phyloP scores from a whole-genome alignment of 2,329 filamentous ascomycete species.

The Xylaria sp. region DNA sequence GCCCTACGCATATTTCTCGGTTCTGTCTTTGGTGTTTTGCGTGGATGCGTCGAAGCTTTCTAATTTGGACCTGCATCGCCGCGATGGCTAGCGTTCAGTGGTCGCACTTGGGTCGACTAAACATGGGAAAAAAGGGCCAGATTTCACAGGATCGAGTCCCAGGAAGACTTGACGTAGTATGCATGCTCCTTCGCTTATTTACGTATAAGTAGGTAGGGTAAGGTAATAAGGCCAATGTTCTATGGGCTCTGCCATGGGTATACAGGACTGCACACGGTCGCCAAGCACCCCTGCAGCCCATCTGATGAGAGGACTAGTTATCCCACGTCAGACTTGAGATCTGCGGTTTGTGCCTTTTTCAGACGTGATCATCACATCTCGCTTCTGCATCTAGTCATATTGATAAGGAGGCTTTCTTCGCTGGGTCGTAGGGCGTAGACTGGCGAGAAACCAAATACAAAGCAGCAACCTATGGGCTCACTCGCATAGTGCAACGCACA shows the following conservation, averaged over 20 bases:
- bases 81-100: not conserved
- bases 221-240: not conserved
- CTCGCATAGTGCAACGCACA: conserved; percentile 15
- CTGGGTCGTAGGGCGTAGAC: conserved; percentile 9
- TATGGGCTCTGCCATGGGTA: conserved; percentile 8
- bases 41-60: conserved; percentile 18
- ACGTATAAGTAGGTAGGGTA: conserved; percentile 12
- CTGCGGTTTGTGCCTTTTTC: conserved; percentile 31
- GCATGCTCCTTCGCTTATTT: conserved; percentile 24
- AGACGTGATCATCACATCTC: conserved; percentile 30
- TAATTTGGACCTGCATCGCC: conserved; percentile 28
- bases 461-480: not conserved
- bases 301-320: conserved; percentile 30
- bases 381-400: conserved; percentile 12
- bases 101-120: not conserved
- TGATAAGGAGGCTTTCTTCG: conserved; percentile 28
- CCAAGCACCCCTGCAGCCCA: conserved; percentile 31
- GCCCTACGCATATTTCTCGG: conserved; percentile 20
- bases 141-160: conserved; percentile 11
- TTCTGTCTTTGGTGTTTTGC: not conserved
- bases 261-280: conserved; percentile 1
- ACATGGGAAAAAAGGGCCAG: conserved; percentile 11
- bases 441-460: conserved; percentile 5
- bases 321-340: conserved; percentile 36
- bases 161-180: conserved; percentile 13